Base-by-base conservation (phyloP, 768 basidiomycete species). In the Pleurotus giganteus region DNA sequence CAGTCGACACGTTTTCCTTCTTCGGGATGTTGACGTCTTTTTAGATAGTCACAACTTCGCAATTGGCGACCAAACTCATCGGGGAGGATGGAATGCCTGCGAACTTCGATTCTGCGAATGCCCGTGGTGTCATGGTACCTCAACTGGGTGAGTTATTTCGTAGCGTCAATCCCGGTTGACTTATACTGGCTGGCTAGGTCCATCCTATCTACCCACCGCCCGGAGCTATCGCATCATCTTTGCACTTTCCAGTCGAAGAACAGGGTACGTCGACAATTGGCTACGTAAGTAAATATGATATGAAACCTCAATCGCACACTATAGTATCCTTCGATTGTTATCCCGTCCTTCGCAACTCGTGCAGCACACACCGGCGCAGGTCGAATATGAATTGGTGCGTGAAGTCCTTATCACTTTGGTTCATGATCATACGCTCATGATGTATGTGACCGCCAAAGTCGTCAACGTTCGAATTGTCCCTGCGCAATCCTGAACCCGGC, bases 21-120 rank as follows among this genome's bases (percentile, higher is more conserved):
- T 43, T 15, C 47, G 31, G 36, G 23, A 34, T 9, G 21, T 50
- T 9, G 49, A 5, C 45, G 23, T 43, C 17, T 57, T 74, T 41
- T 19, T 36, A 83, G 81, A 69, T 81, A 43, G 74, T 88, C 43
- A 71, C 78, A 29, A 88, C 86, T 2, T 84, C 83, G 21, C 88
- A 91, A 64, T 72, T 91, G 59, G 77, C 85, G 12, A 89, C 85
- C 0, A 90, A 85, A 63, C 69, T 88, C 60, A 66, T 88, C 29
- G 79, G 81, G 55, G 70, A 76, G 1, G 85, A 89, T 60, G 89
- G 89, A 49, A 73, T 81, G 15, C 59, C 75, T n/a, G 86, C 83
- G 39, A 86, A 69, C 37, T 89, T 85, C 61, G 84, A 88, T 57
- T 80, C 82, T 39, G 34, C 19, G 7, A 77, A 86, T 27, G 76